These are phyloP conservation scores for Ceratocystis variospora DNA, from an alignment of 2,329 filamentous ascomycete species.

Conservation along the genomic window DNA sequence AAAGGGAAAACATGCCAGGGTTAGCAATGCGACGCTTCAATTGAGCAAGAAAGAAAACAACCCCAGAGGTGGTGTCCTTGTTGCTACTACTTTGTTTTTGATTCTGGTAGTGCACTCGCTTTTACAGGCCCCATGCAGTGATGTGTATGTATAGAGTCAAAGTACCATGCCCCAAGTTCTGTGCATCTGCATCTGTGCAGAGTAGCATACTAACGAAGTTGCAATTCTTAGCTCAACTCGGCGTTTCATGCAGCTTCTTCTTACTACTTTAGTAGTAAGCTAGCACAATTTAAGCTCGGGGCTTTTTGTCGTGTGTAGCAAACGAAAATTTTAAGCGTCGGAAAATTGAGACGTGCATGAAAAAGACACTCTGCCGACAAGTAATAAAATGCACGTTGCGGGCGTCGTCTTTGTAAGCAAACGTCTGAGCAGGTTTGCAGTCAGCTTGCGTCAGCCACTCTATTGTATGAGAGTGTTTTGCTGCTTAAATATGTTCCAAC, in stretches of 20 bases:
- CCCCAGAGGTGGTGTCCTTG: not conserved
- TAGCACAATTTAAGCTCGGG: conserved; percentile 5
- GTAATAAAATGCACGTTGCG: not conserved
- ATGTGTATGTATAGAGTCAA: not conserved
- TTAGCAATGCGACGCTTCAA: not conserved
- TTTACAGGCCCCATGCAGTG: not conserved
- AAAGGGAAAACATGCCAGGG: not conserved
- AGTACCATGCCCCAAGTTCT: conserved; percentile 3
- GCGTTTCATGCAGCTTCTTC: not conserved
- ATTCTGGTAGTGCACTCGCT: not conserved
- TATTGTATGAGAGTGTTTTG: not conserved
- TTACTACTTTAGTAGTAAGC: not conserved
- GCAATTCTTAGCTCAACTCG: not conserved
- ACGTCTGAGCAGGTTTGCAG: not conserved
- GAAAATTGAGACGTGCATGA: conserved; percentile 9
- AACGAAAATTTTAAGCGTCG: conserved; percentile 3
- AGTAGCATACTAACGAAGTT: not conserved
- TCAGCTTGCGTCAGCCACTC: not conserved
- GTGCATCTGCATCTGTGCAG: not conserved
- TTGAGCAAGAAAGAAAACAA: not conserved
- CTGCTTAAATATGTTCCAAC: no score
- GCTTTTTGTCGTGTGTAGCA: not conserved
- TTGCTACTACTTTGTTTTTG: not conserved
- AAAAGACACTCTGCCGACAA: not conserved
- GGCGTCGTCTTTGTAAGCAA: not conserved